Conservation (phyloP, 1,284 basidiomycete genomes). For the Leccinum pachyderme region DNA sequence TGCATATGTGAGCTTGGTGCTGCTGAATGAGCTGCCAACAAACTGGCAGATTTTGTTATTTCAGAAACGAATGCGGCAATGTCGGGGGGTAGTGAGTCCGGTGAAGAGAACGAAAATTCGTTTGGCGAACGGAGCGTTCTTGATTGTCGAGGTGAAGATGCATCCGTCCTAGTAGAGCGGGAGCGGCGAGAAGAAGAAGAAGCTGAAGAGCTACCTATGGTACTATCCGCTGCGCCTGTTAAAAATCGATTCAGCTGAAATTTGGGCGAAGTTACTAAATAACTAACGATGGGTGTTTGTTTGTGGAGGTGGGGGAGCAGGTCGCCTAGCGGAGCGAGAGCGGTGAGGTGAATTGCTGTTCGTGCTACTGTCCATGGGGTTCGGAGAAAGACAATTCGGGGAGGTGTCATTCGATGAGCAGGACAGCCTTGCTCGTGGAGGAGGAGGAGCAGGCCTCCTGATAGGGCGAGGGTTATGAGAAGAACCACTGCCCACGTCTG, state of each 20-base stretch:
- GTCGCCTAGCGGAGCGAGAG: constrained; percentile 5
- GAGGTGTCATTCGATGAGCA: neutral
- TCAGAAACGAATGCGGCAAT: neutral
- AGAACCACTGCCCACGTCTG: neutral
- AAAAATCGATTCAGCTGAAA: neutral
- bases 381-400: neutral
- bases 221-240: neutral
- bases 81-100: neutral
- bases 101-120: neutral
- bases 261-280: neutral
- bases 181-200: neutral
- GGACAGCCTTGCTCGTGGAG: constrained; percentile 3
- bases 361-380: neutral
- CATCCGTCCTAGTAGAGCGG: constrained; percentile 2
- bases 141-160: constrained; percentile 11
- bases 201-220: neutral
- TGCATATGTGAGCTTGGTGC: neutral
- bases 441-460: constrained; percentile 14
- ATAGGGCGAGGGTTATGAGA: neutral
- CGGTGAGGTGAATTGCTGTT: neutral
- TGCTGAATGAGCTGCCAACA: neutral
- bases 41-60: neutral
- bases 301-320: constrained; percentile 12
- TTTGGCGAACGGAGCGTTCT: neutral
- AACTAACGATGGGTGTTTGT: neutral